Evolutionary conservation across 495 filamentous ascomycete genomes (phyloP).

Genomic region (Podospora conica): DNA sequence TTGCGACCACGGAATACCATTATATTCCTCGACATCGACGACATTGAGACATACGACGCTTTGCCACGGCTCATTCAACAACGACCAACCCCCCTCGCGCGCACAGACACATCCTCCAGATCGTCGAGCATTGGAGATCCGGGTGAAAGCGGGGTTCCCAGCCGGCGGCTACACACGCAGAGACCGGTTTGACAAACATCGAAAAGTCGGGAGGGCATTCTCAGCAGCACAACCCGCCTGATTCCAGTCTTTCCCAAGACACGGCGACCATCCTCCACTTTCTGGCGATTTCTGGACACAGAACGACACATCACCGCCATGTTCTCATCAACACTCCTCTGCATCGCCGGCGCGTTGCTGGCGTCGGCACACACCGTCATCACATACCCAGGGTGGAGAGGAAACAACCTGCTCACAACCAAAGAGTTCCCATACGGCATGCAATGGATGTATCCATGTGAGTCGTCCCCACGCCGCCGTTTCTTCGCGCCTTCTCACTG

Average conservation of each 20-base stretch:
- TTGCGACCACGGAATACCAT: not conserved
- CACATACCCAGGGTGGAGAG: slow-evolving; percentile 90
- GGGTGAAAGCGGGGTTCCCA: slow-evolving; percentile 15
- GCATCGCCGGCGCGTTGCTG: slow-evolving; percentile 44
- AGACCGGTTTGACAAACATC: not conserved
- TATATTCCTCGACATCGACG: not conserved
- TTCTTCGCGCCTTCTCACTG: slow-evolving; percentile 5
- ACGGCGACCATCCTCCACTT: not conserved
- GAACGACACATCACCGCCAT: slow-evolving; percentile 23
- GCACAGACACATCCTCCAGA: slow-evolving; percentile 14
- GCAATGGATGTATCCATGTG: slow-evolving; percentile 99
- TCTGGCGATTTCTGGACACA: not conserved
- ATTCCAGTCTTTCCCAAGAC: not conserved
- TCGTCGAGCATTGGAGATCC: slow-evolving; percentile 15
- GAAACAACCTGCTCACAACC: slow-evolving; percentile 83
- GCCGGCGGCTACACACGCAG: not conserved
- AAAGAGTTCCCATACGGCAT: slow-evolving; percentile 82
- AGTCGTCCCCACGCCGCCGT: slow-evolving; percentile 27
- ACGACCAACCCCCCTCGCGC: slow-evolving; percentile 1
- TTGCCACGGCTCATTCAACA: not conserved
- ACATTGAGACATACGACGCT: not conserved
- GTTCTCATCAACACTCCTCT: slow-evolving; percentile 46
- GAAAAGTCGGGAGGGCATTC: not conserved
- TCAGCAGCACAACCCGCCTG: not conserved
- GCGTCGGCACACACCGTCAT: slow-evolving; percentile 79